Conservation (phyloP, 208 protist genomes). For the Porcisia deanei region DNA sequence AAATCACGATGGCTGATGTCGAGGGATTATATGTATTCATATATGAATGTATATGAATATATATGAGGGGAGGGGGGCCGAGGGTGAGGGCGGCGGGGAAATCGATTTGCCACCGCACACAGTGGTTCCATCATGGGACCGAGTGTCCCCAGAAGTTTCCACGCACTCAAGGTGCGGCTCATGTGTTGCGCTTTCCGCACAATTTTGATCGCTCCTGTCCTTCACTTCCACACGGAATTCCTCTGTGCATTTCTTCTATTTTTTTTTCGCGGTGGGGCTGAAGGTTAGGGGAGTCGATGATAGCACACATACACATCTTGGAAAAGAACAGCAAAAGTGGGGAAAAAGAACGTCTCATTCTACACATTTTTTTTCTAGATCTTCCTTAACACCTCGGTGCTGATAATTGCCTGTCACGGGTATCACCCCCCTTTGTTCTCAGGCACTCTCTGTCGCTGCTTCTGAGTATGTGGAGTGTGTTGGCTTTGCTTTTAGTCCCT, state of each 20-base stretch:
- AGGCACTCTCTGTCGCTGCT: slow-evolving; percentile 3
- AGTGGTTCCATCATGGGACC: not conserved
- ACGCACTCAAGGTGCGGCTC: not conserved
- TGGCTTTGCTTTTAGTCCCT: not conserved
- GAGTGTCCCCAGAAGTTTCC: not conserved
- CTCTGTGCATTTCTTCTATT: slow-evolving; percentile 1
- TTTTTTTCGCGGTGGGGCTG: not conserved
- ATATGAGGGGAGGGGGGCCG: too few relatives aligned
- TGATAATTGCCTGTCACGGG: not conserved
- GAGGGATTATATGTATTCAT: too few relatives aligned
- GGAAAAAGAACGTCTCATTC: not conserved
- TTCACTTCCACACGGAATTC: not conserved
- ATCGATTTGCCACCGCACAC: not conserved
- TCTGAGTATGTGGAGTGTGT: not conserved
- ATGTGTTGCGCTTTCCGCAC: not conserved
- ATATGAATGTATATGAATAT: not conserved
- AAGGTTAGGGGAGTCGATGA: not conserved
- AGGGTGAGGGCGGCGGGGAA: too few relatives aligned
- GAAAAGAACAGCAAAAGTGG: too few relatives aligned
- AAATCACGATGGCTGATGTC: not conserved
- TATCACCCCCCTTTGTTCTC: slow-evolving; percentile 10
- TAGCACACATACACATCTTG: too few relatives aligned
- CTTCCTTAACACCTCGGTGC: not conserved
- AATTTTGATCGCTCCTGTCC: not conserved
- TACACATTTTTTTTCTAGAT: not conserved